These are phyloP conservation scores for Phylloporus arenicola DNA, from an alignment of 768 basidiomycete species.

Conservation along the genomic window DNA sequence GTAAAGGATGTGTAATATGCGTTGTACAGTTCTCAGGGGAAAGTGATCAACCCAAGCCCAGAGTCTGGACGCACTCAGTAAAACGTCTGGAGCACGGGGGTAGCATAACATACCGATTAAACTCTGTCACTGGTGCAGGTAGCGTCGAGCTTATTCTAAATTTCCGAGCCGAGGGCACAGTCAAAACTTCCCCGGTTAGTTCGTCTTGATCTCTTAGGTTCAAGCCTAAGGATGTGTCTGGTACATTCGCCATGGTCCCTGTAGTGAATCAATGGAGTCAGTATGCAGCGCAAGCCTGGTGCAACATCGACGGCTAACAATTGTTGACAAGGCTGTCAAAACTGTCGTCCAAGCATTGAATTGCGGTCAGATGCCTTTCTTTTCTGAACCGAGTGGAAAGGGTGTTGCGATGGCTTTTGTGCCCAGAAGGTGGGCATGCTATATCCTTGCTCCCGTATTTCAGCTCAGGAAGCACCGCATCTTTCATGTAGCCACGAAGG, in stretches of 20 bases:
- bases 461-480: constrained; percentile 30
- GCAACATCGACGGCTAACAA: constrained; percentile 18
- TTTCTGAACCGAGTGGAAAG: constrained; percentile 31
- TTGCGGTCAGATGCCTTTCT: constrained; percentile 29
- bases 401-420: constrained; percentile 33
- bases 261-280: neutral
- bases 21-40: constrained; percentile 30
- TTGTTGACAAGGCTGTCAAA: constrained; percentile 27
- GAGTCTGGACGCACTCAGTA: constrained; percentile 15
- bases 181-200: constrained; percentile 24
- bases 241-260: constrained; percentile 29
- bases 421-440: constrained; percentile 19
- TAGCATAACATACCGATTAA: constrained; percentile 22
- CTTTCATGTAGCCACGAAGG: constrained; percentile 31
- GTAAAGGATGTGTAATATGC: constrained; percentile 40
- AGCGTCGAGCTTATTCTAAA: constrained; percentile 23
- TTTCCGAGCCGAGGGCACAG: constrained; percentile 29
- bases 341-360: constrained; percentile 21
- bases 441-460: constrained; percentile 23
- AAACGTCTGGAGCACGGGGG: neutral
- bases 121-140: constrained; percentile 29
- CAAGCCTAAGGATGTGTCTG: constrained; percentile 24
- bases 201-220: constrained; percentile 22
- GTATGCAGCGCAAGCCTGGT: neutral
- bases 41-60: constrained; percentile 31